phyloP scores from a whole-genome alignment of 2,329 filamentous ascomycete genomes.

The Trichoderma endophyticum region DNA sequence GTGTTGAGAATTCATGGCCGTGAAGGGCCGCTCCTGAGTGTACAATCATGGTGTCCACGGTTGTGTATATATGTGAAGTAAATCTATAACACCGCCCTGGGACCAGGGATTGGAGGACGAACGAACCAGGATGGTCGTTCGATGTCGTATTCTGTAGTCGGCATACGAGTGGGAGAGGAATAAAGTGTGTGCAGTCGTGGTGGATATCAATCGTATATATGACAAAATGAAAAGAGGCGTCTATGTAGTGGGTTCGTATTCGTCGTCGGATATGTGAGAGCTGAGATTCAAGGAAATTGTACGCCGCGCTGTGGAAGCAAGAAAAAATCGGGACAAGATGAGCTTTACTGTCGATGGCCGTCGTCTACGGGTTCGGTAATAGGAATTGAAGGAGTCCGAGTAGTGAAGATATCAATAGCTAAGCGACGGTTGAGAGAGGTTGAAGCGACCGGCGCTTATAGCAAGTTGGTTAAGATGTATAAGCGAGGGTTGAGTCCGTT shows the following conservation, averaged over 20 bases:
- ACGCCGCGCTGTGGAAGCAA: neutral
- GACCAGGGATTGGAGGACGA: neutral
- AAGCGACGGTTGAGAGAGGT: neutral
- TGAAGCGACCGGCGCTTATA: conserved; percentile 17
- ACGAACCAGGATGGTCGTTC: conserved; percentile 5
- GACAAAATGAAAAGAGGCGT: neutral
- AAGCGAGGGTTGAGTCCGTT: neutral
- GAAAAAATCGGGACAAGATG: neutral
- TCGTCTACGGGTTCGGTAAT: neutral
- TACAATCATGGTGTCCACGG: conserved; percentile 48
- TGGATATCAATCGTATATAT: neutral
- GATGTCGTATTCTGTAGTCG: neutral
- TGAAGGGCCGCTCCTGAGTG: conserved; percentile 59
- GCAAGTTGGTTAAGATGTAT: neutral
- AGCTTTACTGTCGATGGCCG: neutral
- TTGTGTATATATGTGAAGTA: neutral
- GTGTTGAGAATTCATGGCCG: conserved; percentile 55
- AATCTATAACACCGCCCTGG: neutral
- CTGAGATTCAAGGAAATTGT: neutral
- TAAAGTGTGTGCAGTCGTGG: neutral
- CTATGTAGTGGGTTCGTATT: conserved; percentile 13
- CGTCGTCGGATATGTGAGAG: conserved; percentile 11
- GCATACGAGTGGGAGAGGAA: neutral
- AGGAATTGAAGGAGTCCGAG: neutral
- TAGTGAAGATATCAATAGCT: neutral